Conservation (phyloP, 768 basidiomycete genomes). For the Hortiboletus flavorubellus region DNA sequence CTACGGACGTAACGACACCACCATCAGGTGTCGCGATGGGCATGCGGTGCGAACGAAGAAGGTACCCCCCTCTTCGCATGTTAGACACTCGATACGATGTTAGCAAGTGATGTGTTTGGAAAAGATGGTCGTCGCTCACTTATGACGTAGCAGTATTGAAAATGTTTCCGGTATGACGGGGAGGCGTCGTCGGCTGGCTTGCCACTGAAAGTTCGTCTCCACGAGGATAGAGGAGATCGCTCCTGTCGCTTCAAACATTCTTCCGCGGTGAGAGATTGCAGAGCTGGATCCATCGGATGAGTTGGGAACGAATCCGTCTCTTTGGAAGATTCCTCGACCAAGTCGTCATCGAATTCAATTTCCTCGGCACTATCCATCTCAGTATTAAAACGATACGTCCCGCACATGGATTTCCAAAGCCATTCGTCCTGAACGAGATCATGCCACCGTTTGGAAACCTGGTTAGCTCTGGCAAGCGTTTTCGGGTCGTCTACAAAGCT, state of each 20-base stretch:
- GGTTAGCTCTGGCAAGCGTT: constrained; percentile 64
- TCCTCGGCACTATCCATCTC: constrained; percentile 21
- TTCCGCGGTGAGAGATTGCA: constrained; percentile 37
- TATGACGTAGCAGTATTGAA: constrained; percentile 68
- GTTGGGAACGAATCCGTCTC: constrained; percentile 34
- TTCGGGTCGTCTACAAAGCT: constrained; percentile 71
- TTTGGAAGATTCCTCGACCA: constrained; percentile 30
- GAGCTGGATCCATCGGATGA: constrained; percentile 39
- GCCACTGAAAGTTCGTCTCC: constrained; percentile 17
- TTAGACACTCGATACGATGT: constrained; percentile 54
- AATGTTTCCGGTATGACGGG: constrained; percentile 62
- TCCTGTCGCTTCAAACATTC: constrained; percentile 30
- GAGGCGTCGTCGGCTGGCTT: neutral
- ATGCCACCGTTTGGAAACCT: constrained; percentile 73
- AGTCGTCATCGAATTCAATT: constrained; percentile 26
- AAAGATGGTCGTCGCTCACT: constrained; percentile 41
- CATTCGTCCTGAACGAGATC: constrained; percentile 68
- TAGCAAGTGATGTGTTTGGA: neutral
- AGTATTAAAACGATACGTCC: constrained; percentile 46
- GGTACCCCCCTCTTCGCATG: constrained; percentile 72
- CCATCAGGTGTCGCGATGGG: constrained; percentile 40
- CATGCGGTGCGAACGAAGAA: constrained; percentile 64
- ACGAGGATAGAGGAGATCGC: constrained; percentile 22
- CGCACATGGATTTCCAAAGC: constrained; percentile 79
- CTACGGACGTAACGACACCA: constrained; percentile 83